A percentile compares a stretch with the other conserved stretches of the same genome.
These are phyloP conservation scores for Benincasa hispida DNA, from an alignment of 306 rosid genomes.

Conservation along the genomic window DNA sequence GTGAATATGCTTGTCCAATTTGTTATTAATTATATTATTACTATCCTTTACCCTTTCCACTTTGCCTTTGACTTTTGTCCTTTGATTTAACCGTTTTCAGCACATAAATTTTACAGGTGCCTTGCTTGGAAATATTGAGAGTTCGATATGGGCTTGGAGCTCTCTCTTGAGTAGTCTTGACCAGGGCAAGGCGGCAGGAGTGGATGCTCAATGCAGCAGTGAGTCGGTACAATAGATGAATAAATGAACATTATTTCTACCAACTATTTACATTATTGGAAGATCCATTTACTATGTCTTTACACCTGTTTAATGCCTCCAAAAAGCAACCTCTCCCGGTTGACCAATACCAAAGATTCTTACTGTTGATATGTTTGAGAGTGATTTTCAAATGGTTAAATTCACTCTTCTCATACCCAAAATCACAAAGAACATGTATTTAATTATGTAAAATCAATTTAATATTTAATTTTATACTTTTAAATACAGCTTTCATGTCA, in stretches of 20 bases:
- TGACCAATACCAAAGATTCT: neutral
- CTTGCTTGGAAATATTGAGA: slow-evolving; percentile 1
- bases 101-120: neutral
- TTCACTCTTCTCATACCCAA: too few species aligned
- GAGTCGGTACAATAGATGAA: neutral
- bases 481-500: too few species aligned
- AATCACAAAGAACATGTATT: too few species aligned
- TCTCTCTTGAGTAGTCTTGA: neutral
- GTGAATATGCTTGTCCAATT: neutral
- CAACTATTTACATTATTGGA: slow-evolving; percentile 7
- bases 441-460: too few species aligned
- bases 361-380: neutral
- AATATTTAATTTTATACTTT: too few species aligned
- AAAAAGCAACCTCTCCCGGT: neutral
- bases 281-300: neutral
- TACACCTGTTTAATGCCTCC: neutral
- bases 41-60: neutral
- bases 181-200: neutral
- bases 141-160: neutral
- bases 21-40: neutral
- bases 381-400: too few species aligned
- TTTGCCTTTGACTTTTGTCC: neutral
- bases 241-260: slow-evolving; percentile 1
- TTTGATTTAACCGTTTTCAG: neutral
- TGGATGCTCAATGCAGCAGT: neutral